A percentile compares a stretch with the other conserved stretches of the same genome.
These are phyloP conservation scores for Geosmithia flava DNA, from an alignment of 2,329 filamentous ascomycete genomes.

Conservation along the genomic window DNA sequence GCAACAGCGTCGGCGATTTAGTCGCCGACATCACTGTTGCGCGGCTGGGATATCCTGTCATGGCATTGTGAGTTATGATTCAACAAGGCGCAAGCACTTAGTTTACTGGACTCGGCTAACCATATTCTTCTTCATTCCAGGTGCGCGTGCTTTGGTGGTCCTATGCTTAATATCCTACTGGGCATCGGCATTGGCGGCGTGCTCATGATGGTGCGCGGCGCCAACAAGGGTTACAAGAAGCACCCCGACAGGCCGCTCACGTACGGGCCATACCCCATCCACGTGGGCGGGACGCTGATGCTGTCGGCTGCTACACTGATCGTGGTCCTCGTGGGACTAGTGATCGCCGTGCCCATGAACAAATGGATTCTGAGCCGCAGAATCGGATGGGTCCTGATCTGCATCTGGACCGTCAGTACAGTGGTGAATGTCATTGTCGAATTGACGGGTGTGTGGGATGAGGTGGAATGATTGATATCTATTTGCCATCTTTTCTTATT, in stretches of 20 bases:
- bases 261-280: slow-evolving; percentile 70
- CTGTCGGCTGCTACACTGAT: slow-evolving; percentile 78
- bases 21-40: slow-evolving; percentile 94
- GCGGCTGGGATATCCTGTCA: slow-evolving; percentile 85
- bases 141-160: slow-evolving; percentile 93
- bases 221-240: slow-evolving; percentile 51
- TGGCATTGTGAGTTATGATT: slow-evolving; percentile 54
- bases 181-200: slow-evolving; percentile 86
- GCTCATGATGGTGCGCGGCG: slow-evolving; percentile 69
- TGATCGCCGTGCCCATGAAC: slow-evolving; percentile 74
- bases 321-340: slow-evolving; percentile 62
- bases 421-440: slow-evolving; percentile 73
- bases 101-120: neutral
- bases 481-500: neutral
- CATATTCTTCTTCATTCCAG: slow-evolving; percentile 16
- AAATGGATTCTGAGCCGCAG: slow-evolving; percentile 73
- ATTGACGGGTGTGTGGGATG: slow-evolving; percentile 41
- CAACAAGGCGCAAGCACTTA: neutral
- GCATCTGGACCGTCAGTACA: slow-evolving; percentile 71
- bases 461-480: slow-evolving; percentile 7
- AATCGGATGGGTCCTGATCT: slow-evolving; percentile 72
- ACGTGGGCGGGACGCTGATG: slow-evolving; percentile 73
- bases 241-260: slow-evolving; percentile 52
- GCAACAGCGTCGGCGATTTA: slow-evolving; percentile 87
- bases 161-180: slow-evolving; percentile 92